Percentiles rank a stretch among this genome's conserved stretches.
Evolutionary conservation across 2,329 filamentous ascomycete species (phyloP).

Genomic region (Magnaporthiopsis poae): DNA sequence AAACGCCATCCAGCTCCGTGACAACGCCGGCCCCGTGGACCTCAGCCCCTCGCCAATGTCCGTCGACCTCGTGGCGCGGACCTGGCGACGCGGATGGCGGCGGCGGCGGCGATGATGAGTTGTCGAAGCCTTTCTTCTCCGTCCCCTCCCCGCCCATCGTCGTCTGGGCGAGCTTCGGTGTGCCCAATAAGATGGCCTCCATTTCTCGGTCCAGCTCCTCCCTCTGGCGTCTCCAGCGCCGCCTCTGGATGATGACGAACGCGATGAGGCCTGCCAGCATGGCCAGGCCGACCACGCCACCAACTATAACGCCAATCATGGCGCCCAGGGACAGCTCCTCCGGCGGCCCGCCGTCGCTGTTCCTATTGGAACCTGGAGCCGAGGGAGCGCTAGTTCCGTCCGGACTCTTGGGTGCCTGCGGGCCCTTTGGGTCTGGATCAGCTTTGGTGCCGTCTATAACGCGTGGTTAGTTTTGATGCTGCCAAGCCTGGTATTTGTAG

Average conservation of each 20-base stretch:
- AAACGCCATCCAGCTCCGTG: neutral
- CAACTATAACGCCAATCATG: constrained; percentile 17
- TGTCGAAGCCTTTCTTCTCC: neutral
- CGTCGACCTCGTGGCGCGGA: constrained; percentile 8
- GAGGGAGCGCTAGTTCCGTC: neutral
- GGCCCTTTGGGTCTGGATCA: neutral
- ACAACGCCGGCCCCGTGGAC: neutral
- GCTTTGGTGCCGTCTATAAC: too few relatives aligned
- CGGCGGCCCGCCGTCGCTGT: neutral
- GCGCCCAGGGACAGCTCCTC: constrained; percentile 10
- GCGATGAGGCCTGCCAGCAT: constrained; percentile 11
- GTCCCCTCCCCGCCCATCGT: neutral
- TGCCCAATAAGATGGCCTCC: neutral
- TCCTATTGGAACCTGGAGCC: neutral
- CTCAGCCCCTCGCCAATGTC: constrained; percentile 7
- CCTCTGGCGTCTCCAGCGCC: neutral
- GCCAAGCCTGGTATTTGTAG: too few relatives aligned
- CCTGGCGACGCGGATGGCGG: neutral
- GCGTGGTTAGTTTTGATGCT: too few relatives aligned
- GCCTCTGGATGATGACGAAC: constrained; percentile 12
- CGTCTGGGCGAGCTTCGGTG: neutral
- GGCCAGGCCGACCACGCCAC: constrained; percentile 13
- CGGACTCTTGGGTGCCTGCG: neutral
- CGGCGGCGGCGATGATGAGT: neutral
- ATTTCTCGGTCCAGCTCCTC: neutral